phyloP scores from a whole-genome alignment of 2,329 filamentous ascomycete species.

The Pleurostoma richardsiae region DNA sequence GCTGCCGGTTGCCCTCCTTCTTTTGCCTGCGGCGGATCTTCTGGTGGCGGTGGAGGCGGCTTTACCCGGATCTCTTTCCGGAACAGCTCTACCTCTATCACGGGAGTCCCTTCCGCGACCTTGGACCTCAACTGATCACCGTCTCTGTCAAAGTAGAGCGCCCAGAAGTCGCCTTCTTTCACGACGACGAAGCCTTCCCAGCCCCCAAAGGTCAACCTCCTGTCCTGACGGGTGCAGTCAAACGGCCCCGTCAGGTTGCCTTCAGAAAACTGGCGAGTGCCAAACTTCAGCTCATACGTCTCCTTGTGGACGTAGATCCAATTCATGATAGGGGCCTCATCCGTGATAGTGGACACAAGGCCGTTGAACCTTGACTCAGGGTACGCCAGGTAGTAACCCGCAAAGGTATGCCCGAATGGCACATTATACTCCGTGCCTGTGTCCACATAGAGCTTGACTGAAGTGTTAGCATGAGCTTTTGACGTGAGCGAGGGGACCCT shows the following conservation, averaged over 20 bases:
- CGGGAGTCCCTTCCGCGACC: conserved; percentile 37
- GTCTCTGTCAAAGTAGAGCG: conserved; percentile 41
- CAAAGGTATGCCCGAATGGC: conserved; percentile 42
- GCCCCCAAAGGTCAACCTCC: conserved; percentile 40
- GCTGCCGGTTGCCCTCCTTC: no score
- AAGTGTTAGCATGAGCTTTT: conserved; percentile 4
- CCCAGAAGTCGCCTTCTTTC: conserved; percentile 37
- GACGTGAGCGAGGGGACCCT: not conserved
- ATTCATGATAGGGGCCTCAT: conserved; percentile 43
- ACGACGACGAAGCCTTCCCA: conserved; percentile 48
- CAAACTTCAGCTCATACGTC: conserved; percentile 41
- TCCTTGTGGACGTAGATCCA: conserved; percentile 43
- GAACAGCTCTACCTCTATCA: conserved; percentile 50
- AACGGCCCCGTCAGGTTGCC: conserved; percentile 40
- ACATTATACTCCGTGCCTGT: conserved; percentile 23
- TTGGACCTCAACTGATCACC: conserved; percentile 38
- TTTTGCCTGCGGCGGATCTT: no score
- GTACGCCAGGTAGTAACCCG: conserved; percentile 53
- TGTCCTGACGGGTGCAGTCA: conserved; percentile 47
- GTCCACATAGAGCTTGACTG: conserved; percentile 39
- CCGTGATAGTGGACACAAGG: conserved; percentile 41
- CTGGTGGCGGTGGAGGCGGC: no score
- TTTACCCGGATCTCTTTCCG: conserved; percentile 37
- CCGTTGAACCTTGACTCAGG: conserved; percentile 43
- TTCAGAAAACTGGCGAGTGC: conserved; percentile 34